Base-by-base conservation (phyloP, 179 eudicot genomes). In the Beta corolliflora region DNA sequence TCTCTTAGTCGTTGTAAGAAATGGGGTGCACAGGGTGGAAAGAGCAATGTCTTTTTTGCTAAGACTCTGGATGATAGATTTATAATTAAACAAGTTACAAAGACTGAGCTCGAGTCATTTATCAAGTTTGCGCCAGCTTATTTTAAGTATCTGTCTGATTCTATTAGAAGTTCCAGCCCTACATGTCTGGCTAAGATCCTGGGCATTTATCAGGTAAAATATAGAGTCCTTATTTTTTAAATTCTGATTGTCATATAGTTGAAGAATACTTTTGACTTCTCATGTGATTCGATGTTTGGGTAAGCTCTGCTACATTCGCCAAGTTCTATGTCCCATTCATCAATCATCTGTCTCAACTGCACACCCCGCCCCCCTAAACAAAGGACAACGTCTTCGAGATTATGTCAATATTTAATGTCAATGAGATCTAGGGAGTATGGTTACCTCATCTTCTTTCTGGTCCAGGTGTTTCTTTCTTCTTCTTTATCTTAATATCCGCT, bases 11-110 rank as follows among this genome's bases (percentile, higher is more conserved):
- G 94, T 58, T 93, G 99, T 86, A 95, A 93, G 91, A 95, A 93
- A 83, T 95, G 97, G 97, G 98, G 97, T 61, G 98, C 97, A 7
- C 94, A 94, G 75, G 96, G 98, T 83, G 98, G 98, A 79, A 95
- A 95, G 87, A 92, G 97, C 89, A 93, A 95, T 85, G 98, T 93
- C 59, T 95, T 93, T 81, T 95, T 93, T 83, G 98, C 98, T 13
- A 93, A 93, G 86, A 91, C 93, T 73, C 87, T 93, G 76, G 99
- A 95, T 81, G 99, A 95, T 65, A 85, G 99, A 73, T 93, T 95
- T 84, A 93, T 93, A 71, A 89, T 95, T 71, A 95, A 95, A 86
- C 98, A 95, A 84, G 98, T 95, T 76, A 95, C 98, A 36, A 95
- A 95, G 87, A 95, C 99, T 23, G 98, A 95, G 91, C 88, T 95